These are phyloP conservation scores for Bisporella sp. DNA, from an alignment of 2,329 filamentous ascomycete species.

Conservation along the genomic window DNA sequence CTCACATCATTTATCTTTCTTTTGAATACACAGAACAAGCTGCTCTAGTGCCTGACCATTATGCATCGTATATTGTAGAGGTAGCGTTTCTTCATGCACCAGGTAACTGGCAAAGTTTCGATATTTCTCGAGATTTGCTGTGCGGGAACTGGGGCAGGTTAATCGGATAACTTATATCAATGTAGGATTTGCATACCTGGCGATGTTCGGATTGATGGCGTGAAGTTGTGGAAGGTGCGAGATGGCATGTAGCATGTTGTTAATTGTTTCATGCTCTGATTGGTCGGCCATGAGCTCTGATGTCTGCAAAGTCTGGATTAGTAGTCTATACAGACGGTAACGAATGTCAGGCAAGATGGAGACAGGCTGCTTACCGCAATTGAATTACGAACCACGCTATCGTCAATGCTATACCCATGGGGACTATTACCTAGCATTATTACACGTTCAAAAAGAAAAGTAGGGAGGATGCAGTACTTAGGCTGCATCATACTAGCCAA, in stretches of 20 bases:
- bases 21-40: conserved; percentile 4
- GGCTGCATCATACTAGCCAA: background rate
- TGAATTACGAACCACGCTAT: no score
- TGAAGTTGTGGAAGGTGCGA: conserved; percentile 1
- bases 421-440: background rate
- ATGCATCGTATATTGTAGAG: conserved; percentile 5
- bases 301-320: background rate
- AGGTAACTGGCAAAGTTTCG: conserved; percentile 17
- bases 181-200: no score
- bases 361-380: background rate
- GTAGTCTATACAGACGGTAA: background rate
- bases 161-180: no score
- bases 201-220: no score
- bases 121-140: background rate
- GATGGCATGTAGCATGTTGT: conserved; percentile 10
- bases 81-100: conserved; percentile 12
- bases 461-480: no score
- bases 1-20: background rate
- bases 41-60: background rate
- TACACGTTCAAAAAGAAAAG: background rate
- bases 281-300: conserved; percentile 3
- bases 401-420: background rate
- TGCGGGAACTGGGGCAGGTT: background rate
- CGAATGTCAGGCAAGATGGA: background rate
- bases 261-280: conserved; percentile 12